phyloP scores from a whole-genome alignment of 768 basidiomycete genomes.

The Phaeolepiota aurea region DNA sequence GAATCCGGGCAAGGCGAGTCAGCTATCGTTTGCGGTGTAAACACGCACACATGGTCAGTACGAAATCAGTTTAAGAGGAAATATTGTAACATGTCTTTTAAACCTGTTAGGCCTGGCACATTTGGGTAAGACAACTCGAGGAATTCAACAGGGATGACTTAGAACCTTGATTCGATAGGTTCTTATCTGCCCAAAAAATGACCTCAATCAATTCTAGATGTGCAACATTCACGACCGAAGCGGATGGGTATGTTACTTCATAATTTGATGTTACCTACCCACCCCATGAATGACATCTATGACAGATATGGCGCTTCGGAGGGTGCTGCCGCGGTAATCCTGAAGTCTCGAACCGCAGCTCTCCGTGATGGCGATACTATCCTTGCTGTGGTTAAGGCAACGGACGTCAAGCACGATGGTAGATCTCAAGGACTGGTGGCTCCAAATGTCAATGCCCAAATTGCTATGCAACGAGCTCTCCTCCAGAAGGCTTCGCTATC shows the following conservation, averaged over 20 bases:
- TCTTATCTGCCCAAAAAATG: slow-evolving; percentile 25
- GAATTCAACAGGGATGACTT: slow-evolving; percentile 1
- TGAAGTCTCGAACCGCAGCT: slow-evolving; percentile 25
- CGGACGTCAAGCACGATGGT: slow-evolving; percentile 24
- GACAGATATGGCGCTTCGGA: slow-evolving; percentile 26
- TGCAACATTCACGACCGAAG: slow-evolving; percentile 23
- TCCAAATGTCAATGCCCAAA: slow-evolving; percentile 22
- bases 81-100: too few relatives aligned
- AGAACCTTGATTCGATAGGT: slow-evolving; percentile 9
- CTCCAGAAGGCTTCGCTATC: slow-evolving; percentile 17
- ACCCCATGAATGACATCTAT: neutral
- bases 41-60: slow-evolving; percentile 22
- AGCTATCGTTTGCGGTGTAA: slow-evolving; percentile 23
- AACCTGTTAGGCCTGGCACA: slow-evolving; percentile 20
- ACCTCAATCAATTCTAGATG: slow-evolving; percentile 22
- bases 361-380: slow-evolving; percentile 24
- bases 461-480: slow-evolving; percentile 20
- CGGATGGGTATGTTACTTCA: slow-evolving; percentile 19
- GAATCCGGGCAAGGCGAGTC: slow-evolving; percentile 23
- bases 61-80: too few relatives aligned
- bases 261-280: neutral
- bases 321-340: slow-evolving; percentile 22
- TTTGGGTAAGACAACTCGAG: slow-evolving; percentile 11
- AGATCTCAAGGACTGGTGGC: slow-evolving; percentile 26
- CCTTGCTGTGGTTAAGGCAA: slow-evolving; percentile 20